A percentile compares a stretch with the other conserved stretches of the same genome.
Conservation (phyloP, 495 filamentous ascomycete genomes). For the Platismatia glauca region DNA sequence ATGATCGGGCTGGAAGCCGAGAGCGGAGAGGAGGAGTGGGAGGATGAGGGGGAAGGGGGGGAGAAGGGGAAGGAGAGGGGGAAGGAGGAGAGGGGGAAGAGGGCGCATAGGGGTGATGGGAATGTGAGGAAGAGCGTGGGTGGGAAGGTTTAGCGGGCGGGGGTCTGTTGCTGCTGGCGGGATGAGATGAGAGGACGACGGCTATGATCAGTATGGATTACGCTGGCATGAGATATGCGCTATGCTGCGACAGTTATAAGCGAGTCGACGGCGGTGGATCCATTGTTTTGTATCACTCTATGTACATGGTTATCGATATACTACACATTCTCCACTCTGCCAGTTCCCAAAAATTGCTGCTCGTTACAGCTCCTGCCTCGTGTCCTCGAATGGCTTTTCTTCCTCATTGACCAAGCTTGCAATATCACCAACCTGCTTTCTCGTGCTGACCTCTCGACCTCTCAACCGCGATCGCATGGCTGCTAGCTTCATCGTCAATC, state of each 20-base stretch:
- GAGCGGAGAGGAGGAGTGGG: conserved; percentile 17
- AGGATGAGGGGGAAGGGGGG: conserved; percentile 9
- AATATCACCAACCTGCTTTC: conserved; percentile 80
- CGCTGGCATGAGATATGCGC: neutral
- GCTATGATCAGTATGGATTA: conserved; percentile 4
- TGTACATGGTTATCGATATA: conserved; percentile 1
- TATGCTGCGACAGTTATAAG: neutral
- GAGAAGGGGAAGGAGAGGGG: conserved; percentile 12
- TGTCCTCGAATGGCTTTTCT: conserved; percentile 7
- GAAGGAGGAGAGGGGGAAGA: conserved; percentile 14
- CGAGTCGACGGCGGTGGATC: neutral
- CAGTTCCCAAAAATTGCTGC: neutral
- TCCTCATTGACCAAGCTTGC: conserved; percentile 54
- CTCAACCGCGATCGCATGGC: conserved; percentile 42
- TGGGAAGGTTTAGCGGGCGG: neutral
- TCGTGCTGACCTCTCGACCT: conserved; percentile 63
- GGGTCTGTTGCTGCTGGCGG: too few relatives aligned
- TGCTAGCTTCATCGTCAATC: conserved; percentile 73
- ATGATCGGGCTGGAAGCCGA: conserved; percentile 16
- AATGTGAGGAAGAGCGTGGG: conserved; percentile 4
- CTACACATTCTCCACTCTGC: neutral
- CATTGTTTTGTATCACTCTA: neutral
- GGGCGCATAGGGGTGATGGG: conserved; percentile 10
- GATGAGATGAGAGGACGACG: conserved; percentile 18
- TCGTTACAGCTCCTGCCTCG: conserved; percentile 9